Conservation (phyloP, 257 asterid genomes). For the Striga asiatica region DNA sequence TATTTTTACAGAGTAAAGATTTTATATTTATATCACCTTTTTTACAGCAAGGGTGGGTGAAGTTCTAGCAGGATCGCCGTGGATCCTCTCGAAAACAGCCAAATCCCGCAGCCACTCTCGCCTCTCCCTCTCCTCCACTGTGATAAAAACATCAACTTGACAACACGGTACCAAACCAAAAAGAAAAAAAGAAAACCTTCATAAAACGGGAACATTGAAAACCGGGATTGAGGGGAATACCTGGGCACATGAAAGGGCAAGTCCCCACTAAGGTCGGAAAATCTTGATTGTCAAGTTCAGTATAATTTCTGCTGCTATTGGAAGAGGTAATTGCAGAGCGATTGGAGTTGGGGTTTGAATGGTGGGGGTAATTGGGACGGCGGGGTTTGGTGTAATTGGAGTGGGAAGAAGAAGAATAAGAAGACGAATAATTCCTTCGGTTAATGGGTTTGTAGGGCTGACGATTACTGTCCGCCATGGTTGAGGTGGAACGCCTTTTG, state of each 20-base stretch:
- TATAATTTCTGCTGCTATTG: conserved; percentile 8
- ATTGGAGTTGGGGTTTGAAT: conserved; percentile 18
- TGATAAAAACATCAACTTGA: conserved; percentile 14
- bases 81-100: conserved; percentile 81
- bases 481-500: no score
- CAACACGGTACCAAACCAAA: background rate
- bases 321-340: conserved; percentile 8
- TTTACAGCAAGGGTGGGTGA: conserved; percentile 77
- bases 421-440: conserved; percentile 15
- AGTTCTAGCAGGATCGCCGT: conserved; percentile 65
- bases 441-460: conserved; percentile 17
- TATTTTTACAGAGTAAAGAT: no score
- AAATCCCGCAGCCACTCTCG: conserved; percentile 89
- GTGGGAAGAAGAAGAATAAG: conserved; percentile 15
- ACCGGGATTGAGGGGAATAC: conserved; percentile 17
- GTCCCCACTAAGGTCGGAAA: conserved; percentile 47
- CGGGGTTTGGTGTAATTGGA: conserved; percentile 10
- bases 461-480: conserved; percentile 29
- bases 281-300: conserved; percentile 21
- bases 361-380: conserved; percentile 1
- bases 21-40: conserved; percentile 36
- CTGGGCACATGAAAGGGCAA: conserved; percentile 93
- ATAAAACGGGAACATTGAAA: background rate
- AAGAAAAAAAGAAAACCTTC: background rate
- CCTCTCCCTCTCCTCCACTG: conserved; percentile 73